Conservation (phyloP, 2,329 filamentous ascomycete species). For the Aspergillus nomiae region DNA sequence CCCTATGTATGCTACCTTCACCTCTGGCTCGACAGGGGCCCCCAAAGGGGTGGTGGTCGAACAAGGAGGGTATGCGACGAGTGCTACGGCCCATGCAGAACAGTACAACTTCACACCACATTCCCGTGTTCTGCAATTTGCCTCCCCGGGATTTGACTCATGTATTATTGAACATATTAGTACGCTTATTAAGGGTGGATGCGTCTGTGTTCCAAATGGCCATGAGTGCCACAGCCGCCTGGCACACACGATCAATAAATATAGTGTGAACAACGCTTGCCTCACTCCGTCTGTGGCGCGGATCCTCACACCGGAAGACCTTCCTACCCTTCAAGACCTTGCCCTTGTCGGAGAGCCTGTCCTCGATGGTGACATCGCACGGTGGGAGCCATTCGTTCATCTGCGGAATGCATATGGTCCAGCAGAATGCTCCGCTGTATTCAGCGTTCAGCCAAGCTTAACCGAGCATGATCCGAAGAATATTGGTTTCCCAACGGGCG, state of each 20-base stretch:
- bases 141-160: background rate
- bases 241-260: background rate
- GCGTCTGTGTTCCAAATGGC: background rate
- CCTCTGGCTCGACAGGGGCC: background rate
- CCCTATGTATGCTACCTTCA: background rate
- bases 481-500: background rate
- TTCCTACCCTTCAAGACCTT: background rate
- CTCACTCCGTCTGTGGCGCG: background rate
- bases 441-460: too few relatives aligned
- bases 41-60: background rate
- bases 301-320: background rate
- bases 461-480: background rate
- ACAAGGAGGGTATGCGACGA: background rate
- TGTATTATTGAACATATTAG: background rate
- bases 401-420: background rate
- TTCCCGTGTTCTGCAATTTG: constrained; percentile 7
- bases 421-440: background rate
- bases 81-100: background rate
- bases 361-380: background rate
- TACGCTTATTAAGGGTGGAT: background rate
- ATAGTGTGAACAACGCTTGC: background rate
- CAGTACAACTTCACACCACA: background rate
- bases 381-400: background rate
- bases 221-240: background rate
- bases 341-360: background rate